Percentiles rank a stretch among this genome's conserved stretches.
Evolutionary conservation across 345 rosid species (phyloP).

Genomic region (Hypericum perforatum): DNA sequence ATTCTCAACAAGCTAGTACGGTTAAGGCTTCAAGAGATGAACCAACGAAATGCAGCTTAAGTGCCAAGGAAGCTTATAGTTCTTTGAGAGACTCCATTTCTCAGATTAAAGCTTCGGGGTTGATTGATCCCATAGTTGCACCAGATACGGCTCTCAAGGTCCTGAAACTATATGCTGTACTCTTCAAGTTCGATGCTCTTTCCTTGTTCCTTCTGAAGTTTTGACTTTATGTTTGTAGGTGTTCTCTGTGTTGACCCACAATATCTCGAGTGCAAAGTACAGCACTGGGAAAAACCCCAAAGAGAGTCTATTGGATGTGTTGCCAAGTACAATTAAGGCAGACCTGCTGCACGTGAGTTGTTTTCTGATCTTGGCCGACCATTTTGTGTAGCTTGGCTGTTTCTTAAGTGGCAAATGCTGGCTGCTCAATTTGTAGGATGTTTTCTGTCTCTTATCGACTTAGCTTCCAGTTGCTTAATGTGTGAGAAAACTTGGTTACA

Average conservation of each 20-base stretch:
- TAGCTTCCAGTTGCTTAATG: slow-evolving; percentile 17
- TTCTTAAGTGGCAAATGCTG: neutral
- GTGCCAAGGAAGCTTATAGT: slow-evolving; percentile 49
- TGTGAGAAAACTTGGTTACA: slow-evolving; percentile 25
- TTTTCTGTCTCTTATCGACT: slow-evolving; percentile 11
- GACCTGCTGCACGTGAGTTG: slow-evolving; percentile 63
- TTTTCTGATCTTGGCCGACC: neutral
- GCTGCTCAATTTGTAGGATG: slow-evolving; percentile 4
- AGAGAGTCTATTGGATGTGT: slow-evolving; percentile 67
- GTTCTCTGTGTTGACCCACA: slow-evolving; percentile 59
- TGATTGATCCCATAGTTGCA: slow-evolving; percentile 52
- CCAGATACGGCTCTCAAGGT: slow-evolving; percentile 80
- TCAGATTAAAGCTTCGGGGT: slow-evolving; percentile 38
- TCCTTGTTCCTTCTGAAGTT: no score
- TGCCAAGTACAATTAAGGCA: slow-evolving; percentile 60
- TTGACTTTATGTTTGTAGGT: slow-evolving; percentile 35
- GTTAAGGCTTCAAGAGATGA: slow-evolving; percentile 41
- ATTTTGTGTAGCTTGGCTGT: neutral
- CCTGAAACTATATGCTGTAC: no score
- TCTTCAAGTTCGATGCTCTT: no score
- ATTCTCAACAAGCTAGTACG: slow-evolving; percentile 80
- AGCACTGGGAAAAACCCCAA: slow-evolving; percentile 64
- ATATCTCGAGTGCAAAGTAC: slow-evolving; percentile 71
- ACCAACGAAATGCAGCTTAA: slow-evolving; percentile 30
- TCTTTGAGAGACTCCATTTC: slow-evolving; percentile 57